Evolutionary conservation across 2,329 filamentous ascomycete genomes (phyloP).

Genomic region (Venturia effusa): DNA sequence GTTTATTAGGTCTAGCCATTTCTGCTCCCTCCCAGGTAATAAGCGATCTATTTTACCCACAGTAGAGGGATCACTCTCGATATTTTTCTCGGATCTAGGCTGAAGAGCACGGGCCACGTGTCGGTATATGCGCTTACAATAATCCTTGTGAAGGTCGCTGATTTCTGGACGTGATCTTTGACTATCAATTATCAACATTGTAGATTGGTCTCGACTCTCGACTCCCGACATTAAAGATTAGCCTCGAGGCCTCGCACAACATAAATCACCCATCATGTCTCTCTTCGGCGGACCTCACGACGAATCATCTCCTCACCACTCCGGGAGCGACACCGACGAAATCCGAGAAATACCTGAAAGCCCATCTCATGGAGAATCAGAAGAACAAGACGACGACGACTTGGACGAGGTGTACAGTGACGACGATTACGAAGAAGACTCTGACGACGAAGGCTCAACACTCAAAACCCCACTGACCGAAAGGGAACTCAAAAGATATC

Average conservation of each 20-base stretch:
- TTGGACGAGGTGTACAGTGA: neutral
- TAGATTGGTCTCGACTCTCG: too few relatives aligned
- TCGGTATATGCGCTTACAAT: neutral
- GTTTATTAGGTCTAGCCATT: too few relatives aligned
- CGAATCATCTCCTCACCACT: neutral
- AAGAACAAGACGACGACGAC: neutral
- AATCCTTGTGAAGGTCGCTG: too few relatives aligned
- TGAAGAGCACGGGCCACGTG: neutral
- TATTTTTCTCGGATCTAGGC: too few relatives aligned
- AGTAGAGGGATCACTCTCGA: too few relatives aligned
- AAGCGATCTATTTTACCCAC: too few relatives aligned
- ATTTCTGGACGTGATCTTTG: too few relatives aligned
- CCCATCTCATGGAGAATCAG: neutral
- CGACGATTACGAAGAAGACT: neutral
- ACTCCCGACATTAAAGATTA: neutral
- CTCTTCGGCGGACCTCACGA: neutral
- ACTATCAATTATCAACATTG: too few relatives aligned
- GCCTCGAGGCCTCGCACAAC: neutral
- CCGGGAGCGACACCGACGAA: neutral
- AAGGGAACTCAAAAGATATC: neutral
- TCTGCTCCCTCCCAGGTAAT: too few relatives aligned
- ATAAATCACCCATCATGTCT: constrained; percentile 7
- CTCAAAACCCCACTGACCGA: neutral
- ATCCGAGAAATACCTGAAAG: neutral
- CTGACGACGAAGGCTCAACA: neutral